Base-by-base conservation (phyloP, 345 rosid species). In the Kandelia obovata region DNA sequence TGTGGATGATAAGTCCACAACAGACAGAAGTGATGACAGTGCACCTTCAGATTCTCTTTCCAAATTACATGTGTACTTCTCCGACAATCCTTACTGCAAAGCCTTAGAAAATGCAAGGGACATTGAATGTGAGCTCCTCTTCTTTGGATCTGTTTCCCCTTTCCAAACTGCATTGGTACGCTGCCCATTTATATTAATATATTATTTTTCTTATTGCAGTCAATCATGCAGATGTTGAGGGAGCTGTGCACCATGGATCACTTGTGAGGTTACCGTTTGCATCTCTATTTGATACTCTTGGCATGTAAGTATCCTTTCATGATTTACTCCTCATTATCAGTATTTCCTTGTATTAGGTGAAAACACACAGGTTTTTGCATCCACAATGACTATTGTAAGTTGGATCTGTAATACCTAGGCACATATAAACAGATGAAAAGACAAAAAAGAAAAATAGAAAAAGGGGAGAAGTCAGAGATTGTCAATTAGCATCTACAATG, bases 21-120 rank as follows among this genome's bases (percentile, higher is more conserved):
- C 85, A 43, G 91, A 86, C 71, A 85, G 71, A 84, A 88, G 90
- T 31, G 79, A 86, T 73, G 89, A 87, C 64, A 83, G 77, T 83
- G 83, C 86, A 43, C 63, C 81, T 52, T 81, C 93, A 25, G 90
- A 85, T 66, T 78, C 89, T 69, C 80, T 84, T 71, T 82, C 91
- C 55, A 84, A 87, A 82, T 79, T 62, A 58, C 78, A 76, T 70
- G 67, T 69, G 17, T 75, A 74, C 71, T 83, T 92, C 68, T 76
- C 86, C n/a, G 90, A 84, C 65, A 92, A 89, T 74, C 92, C 90
- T 73, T 92, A 82, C 78, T 80, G 89, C 92, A 88, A 84, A 81
- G 95, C 95, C 66, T 81, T 96, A 65, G 87, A 84, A 84, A 90
- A 86, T 83, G 88, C 92, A 56, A 86, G 86, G 83, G 99, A 96